Conservation (phyloP, 2,329 filamentous ascomycete species). For the Aspergillus quadrilineatus region DNA sequence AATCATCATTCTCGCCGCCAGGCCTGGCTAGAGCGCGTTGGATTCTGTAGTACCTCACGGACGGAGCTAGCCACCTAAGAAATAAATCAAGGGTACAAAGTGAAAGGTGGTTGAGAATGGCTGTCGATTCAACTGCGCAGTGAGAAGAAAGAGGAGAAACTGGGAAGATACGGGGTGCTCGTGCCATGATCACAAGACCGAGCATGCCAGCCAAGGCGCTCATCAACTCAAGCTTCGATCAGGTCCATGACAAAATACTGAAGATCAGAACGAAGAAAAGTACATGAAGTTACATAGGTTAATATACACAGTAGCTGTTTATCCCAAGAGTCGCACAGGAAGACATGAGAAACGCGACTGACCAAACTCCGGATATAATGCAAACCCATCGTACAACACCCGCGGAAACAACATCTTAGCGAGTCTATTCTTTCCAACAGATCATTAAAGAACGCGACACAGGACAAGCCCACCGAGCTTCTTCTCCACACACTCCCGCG, state of each 20-base stretch:
- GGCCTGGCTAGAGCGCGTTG: background rate
- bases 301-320: slow-evolving; percentile 39
- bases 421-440: slow-evolving; percentile 8
- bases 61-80: background rate
- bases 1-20: background rate
- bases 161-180: no score
- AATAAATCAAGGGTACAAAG: background rate
- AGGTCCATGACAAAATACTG: slow-evolving; percentile 4
- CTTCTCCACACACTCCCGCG: slow-evolving; percentile 76
- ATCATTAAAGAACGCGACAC: slow-evolving; percentile 58
- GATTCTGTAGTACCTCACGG: background rate
- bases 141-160: no score
- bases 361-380: slow-evolving; percentile 42
- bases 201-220: background rate
- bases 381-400: slow-evolving; percentile 28
- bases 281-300: slow-evolving; percentile 32
- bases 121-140: no score
- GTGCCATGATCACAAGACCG: background rate
- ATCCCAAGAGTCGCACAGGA: slow-evolving; percentile 34
- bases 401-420: slow-evolving; percentile 13
- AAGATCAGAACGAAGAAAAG: slow-evolving; percentile 6
- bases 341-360: slow-evolving; percentile 33
- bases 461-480: slow-evolving; percentile 77
- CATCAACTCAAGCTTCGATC: background rate
- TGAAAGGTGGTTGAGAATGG: no score